Evolutionary conservation across 805 yeast species (phyloP), one percentile per base, ranked within the genome.

Genomic region (Metschnikowia similis): DNA sequence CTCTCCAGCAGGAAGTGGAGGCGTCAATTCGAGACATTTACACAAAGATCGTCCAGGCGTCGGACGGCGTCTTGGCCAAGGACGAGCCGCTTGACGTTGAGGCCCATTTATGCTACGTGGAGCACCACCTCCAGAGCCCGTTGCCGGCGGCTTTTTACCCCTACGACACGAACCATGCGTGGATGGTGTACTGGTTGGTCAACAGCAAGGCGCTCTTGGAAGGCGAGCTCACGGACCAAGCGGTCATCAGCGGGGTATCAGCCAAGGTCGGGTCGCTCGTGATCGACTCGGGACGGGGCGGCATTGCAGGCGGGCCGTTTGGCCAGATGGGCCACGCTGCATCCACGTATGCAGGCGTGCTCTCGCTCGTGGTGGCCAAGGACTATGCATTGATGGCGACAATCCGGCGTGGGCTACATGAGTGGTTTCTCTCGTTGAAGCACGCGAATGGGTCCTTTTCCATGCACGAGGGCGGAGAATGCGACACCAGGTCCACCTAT

Each of bases 101-200:
- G 5, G 52, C 56, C 1, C 90, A 85, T 60, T 48, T 62, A 8
- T 52, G 54, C 45, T 86, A 74, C 59, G 64, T 81, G 11, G 64
- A 69, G 17, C 50, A 61, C n/a, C 69, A 71, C 16, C 66, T 82
- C 26, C 56, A 62, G 8, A 61, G 66, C 9, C 69, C 75, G 14
- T 71, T 87, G 28, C 87, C 90, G 0, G 54, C 67, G 2, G 69
- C 65, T 8, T 85, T 77, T 63, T 62, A 66, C 3, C 76, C 77
- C 0, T 71, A 89, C 42, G 97, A 92, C 66, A 94, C 97, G 0
- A 87, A 94, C n/a, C 90, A 85, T 52, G 83, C 96, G 0, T 94
- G 98, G 98, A 69, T 92, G 60, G 51, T 87, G 1, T 92, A 87
- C 63, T 94, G 99, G 99, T 67, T 85, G 6, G 62, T 79, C 41